Evolutionary conservation across 208 protist genomes (phyloP).

Genomic region (Crithidia thermophila): DNA sequence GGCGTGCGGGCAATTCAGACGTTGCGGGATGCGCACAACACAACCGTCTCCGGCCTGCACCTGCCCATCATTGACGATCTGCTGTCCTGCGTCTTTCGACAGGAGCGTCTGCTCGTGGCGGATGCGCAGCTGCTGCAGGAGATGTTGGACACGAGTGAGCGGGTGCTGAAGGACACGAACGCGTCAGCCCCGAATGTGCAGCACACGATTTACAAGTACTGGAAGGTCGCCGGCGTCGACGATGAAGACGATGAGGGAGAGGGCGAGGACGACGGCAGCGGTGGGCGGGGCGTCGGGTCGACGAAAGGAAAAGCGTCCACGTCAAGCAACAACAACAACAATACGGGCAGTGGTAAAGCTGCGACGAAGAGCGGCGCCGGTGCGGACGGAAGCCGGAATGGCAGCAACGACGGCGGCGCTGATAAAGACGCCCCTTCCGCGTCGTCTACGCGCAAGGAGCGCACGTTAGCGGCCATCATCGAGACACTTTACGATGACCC

Average conservation of each 20-base stretch:
- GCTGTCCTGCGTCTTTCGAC: constrained; percentile 75
- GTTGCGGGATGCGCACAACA: constrained; percentile 62
- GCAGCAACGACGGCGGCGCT: not conserved
- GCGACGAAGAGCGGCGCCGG: not conserved
- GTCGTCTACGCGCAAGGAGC: constrained; percentile 6
- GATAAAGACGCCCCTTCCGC: not conserved
- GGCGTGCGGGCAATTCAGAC: constrained; percentile 58
- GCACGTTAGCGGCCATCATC: constrained; percentile 44
- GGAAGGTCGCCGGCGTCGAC: constrained; percentile 22
- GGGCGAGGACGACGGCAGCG: constrained; percentile 5
- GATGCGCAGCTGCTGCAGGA: constrained; percentile 61
- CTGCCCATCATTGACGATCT: constrained; percentile 71
- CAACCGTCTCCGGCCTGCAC: constrained; percentile 58
- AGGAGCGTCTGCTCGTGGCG: constrained; percentile 61
- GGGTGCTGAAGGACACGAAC: constrained; percentile 19
- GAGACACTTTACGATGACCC: constrained; percentile 66
- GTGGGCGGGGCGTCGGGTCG: not conserved
- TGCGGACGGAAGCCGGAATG: not conserved
- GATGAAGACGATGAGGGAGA: not conserved
- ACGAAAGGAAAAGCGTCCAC: too few species aligned
- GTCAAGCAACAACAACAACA: too few species aligned
- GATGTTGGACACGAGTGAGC: constrained; percentile 51
- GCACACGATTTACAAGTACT: constrained; percentile 46
- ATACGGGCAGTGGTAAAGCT: not conserved
- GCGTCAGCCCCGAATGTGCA: constrained; percentile 38